Base-by-base conservation (phyloP, 1,139 yeast species). In the Yamadazyma siamensis region DNA sequence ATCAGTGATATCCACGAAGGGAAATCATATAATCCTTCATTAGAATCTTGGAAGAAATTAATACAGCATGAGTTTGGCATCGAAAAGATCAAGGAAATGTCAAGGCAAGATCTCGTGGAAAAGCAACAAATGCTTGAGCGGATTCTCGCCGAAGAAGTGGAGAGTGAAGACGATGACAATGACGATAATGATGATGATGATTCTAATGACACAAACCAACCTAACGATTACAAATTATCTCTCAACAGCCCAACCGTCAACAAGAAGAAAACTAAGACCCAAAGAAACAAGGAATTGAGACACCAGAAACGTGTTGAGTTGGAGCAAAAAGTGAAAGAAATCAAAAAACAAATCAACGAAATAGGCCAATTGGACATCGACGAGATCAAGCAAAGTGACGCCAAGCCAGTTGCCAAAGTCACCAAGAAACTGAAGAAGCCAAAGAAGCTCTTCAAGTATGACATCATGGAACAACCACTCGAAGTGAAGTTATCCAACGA, bases 401-500 rank as follows among this genome's bases (percentile, higher is more conserved):
- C 8, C 13, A 14, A 15, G 10, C 20, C 25, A 7, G 19, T 13
- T 4, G 48, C 28, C 38, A 50, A 44, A 48, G 49, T 47, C 43
- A 56, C 55, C 33, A 50, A 59, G 33, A 39, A 35, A 10, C 39
- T 50, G 16, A 56, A 48, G 38, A 50, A 44, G 27, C 52, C 54
- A 23, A 53, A 49, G 41, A 61, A 62, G 35, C 64, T 74, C 32
- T 67, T 68, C 32, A 83, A 77, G 49, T 77, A 82, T 51, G 66
- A 71, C 25, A 65, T 77, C 15, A 59, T 77, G 36, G 81, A 79
- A 33, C 73, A 73, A 25, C 81, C 84, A 19, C 57, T 91, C 34
- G 97, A 91, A 50, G 82, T 91, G 25, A 91, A 91, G 59, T 72
- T 94, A 33, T 78, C 95, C 12, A 91, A 87, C 51, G 98, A 91